Percentiles rank a stretch among this genome's conserved stretches.
These are phyloP conservation scores for Mycena citricolor DNA, from an alignment of 1,284 basidiomycete species.

Conservation along the genomic window DNA sequence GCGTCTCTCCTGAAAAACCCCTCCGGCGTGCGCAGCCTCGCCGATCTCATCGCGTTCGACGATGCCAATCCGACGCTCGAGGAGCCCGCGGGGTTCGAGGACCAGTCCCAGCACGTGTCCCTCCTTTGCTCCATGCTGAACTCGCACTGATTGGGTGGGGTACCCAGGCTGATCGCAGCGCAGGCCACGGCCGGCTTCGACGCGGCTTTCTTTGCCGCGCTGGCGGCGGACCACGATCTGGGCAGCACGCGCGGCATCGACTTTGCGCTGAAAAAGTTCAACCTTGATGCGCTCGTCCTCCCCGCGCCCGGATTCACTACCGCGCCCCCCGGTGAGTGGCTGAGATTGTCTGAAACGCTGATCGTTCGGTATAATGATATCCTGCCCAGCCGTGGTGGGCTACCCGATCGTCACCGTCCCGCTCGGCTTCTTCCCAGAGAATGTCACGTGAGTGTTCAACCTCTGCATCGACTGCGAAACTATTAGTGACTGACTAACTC, in stretches of 20 bases:
- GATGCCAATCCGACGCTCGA: conserved; percentile 48
- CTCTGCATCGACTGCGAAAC: not conserved
- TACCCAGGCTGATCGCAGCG: conserved; percentile 44
- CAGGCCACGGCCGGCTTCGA: conserved; percentile 50
- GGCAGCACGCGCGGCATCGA: conserved; percentile 58
- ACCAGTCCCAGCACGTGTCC: conserved; percentile 48
- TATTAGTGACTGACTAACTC: not conserved
- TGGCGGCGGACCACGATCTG: conserved; percentile 50
- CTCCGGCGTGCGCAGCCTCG: conserved; percentile 52
- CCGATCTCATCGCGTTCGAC: conserved; percentile 57
- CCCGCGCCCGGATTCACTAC: conserved; percentile 52
- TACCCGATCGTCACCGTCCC: conserved; percentile 31
- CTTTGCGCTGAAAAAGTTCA: conserved; percentile 46
- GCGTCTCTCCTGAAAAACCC: conserved; percentile 47
- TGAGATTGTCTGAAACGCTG: not conserved
- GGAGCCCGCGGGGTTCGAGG: conserved; percentile 44
- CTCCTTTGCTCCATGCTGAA: conserved; percentile 12
- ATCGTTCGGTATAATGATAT: not conserved
- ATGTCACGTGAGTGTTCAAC: conserved; percentile 30
- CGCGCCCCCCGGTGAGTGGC: conserved; percentile 37
- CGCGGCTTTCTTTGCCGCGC: conserved; percentile 45
- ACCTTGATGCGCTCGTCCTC: conserved; percentile 57
- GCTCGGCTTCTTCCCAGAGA: conserved; percentile 57
- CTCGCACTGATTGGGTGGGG: not conserved
- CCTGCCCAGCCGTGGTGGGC: conserved; percentile 3